Base-by-base conservation (phyloP, 768 basidiomycete genomes). In the Chiua virens region DNA sequence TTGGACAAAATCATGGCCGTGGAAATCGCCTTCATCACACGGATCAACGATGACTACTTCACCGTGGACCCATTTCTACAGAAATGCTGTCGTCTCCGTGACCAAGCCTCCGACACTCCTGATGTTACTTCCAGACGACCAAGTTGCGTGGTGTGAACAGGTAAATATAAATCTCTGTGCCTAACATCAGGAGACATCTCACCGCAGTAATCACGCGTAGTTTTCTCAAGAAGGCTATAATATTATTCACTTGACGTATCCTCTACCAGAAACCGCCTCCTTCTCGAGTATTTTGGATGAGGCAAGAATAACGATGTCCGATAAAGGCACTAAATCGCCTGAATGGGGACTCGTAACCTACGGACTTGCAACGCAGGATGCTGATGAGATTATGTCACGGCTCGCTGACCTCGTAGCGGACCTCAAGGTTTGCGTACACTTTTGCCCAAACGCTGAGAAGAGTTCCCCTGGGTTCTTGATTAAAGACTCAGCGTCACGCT, bases 141-240 rank as follows among this genome's bases (percentile, higher is more conserved):
- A 71, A 30, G 45, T 46, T 21, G 67, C 65, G 37, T 73, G 69
- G 73, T 72, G 73, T 47, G 59, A 70, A 48, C 73, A 74, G 61
- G 73, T 72, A 74, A 60, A 72, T 72, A 32, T 20, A 30, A 14
- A 48, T 30, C 34, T 25, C 15, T 22, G 9, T 28, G 18, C 23
- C 38, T 13, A 38, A 37, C 23, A 25, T 42, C 3, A 17, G 14
- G 23, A 13, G 15, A 23, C 9, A 25, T 17, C 41, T 58, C 25
- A 48, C 53, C 20, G 20, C 23, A 5, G 15, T 38, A 20, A 13
- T 39, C 22, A 45, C 23, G 11, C 30, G n/a, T 46, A 73, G 68
- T 66, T 70, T 52, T 55, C 73, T 28, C 69, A 72, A 49, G 75
- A 76, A 53, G 74, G 74, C 23, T 73, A 75, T 52, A 55, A 65